These are phyloP conservation scores for Coemansia sp. DNA, from an alignment of 192 early-diverging fungal genomes.

Conservation along the genomic window DNA sequence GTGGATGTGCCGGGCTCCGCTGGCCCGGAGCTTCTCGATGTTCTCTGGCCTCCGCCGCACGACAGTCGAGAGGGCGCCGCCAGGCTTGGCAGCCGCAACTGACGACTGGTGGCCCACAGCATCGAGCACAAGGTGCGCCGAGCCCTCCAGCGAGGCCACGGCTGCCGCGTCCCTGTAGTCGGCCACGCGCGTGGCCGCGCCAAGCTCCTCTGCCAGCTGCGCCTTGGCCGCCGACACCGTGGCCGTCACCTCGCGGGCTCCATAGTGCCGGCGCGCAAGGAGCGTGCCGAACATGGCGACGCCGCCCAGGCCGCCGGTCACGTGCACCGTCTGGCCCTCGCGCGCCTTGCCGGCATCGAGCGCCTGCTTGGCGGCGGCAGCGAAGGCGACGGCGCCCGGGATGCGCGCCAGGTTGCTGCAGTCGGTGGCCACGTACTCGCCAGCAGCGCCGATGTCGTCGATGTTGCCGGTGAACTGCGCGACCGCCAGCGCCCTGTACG, in stretches of 20 bases:
- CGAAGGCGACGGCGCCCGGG: constrained; percentile 36
- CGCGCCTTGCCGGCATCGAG: constrained; percentile 30
- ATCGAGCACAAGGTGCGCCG: constrained; percentile 52
- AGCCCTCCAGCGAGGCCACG: constrained; percentile 19
- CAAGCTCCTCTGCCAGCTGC: constrained; percentile 44
- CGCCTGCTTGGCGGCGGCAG: constrained; percentile 51
- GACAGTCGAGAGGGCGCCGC: no score
- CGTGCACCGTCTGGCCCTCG: constrained; percentile 38
- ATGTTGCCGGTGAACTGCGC: no score
- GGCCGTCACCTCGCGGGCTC: constrained; percentile 44
- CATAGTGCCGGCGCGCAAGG: constrained; percentile 51
- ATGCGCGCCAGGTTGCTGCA: constrained; percentile 31
- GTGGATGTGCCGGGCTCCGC: constrained; percentile 23
- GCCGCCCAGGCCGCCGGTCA: constrained; percentile 61
- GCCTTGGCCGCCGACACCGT: constrained; percentile 56
- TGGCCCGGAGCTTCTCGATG: constrained; percentile 14
- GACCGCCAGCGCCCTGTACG: no score
- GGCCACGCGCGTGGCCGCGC: constrained; percentile 50
- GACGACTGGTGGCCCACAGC: no score
- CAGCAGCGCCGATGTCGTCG: constrained; percentile 34
- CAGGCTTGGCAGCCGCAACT: no score
- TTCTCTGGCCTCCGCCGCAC: constrained; percentile 8
- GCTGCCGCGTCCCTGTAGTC: constrained; percentile 51
- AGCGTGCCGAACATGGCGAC: constrained; percentile 58
- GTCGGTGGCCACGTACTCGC: constrained; percentile 30